These are phyloP conservation scores for Backusella luteola DNA, from an alignment of 192 early-diverging fungal species.

Conservation along the genomic window DNA sequence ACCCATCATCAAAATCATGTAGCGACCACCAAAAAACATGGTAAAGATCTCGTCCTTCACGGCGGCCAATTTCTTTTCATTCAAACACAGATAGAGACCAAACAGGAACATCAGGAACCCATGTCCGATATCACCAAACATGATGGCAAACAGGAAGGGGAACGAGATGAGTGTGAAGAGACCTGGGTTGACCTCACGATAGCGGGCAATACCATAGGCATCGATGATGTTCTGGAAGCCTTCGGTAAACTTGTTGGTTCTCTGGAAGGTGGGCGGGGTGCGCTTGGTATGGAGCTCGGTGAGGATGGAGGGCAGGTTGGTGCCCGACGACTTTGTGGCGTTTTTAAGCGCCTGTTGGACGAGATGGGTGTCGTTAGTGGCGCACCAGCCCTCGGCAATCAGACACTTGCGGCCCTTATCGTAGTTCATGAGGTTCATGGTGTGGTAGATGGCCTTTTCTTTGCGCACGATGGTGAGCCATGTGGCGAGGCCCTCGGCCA, in stretches of 20 bases:
- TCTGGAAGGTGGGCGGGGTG: conserved; percentile 91
- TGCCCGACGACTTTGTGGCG: conserved; percentile 74
- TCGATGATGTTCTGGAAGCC: conserved; percentile 97
- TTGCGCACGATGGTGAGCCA: conserved; percentile 93
- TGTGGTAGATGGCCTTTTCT: conserved; percentile 97
- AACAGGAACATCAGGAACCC: conserved; percentile 81
- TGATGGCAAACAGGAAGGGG: conserved; percentile 98
- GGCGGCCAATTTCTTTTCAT: conserved; percentile 77
- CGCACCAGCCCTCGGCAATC: conserved; percentile 99
- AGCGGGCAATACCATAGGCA: conserved; percentile 94
- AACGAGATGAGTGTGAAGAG: conserved; percentile 97
- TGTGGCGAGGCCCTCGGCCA: conserved; percentile 79
- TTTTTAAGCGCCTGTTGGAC: conserved; percentile 81
- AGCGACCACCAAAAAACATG: conserved; percentile 93
- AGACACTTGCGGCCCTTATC: conserved; percentile 89
- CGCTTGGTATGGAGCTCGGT: conserved; percentile 82
- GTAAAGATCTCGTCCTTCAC: conserved; percentile 80
- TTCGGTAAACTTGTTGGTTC: conserved; percentile 92
- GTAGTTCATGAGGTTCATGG: conserved; percentile 95
- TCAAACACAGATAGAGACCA: conserved; percentile 70
- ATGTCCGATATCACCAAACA: conserved; percentile 99
- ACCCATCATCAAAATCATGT: conserved; percentile 97
- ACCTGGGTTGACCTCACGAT: conserved; percentile 97
- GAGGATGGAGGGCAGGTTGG: conserved; percentile 85
- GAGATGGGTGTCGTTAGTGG: conserved; percentile 74